A percentile compares a stretch with the other conserved stretches of the same genome.
Evolutionary conservation across 306 rosid species (phyloP).

Genomic region (Morella rubra): DNA sequence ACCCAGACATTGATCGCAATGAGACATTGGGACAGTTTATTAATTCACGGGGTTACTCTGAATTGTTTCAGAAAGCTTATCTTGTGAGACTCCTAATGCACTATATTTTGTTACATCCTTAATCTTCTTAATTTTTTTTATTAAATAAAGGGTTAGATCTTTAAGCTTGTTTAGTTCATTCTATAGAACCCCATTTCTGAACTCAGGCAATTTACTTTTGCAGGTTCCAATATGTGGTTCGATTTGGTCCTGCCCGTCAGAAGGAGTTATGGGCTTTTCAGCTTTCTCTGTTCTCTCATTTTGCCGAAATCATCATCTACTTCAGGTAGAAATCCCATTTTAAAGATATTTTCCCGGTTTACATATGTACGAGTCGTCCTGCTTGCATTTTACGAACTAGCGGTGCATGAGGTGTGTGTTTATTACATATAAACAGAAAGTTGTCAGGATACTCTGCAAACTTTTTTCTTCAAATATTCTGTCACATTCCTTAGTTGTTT

Average conservation of each 20-base stretch:
- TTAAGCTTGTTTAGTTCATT: background rate
- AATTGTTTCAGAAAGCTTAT: slow-evolving; percentile 76
- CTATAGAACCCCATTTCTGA: background rate
- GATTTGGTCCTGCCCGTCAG: slow-evolving; percentile 81
- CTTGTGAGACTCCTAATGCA: slow-evolving; percentile 47
- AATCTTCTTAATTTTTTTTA: background rate
- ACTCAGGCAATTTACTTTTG: slow-evolving; percentile 2
- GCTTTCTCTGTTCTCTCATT: slow-evolving; percentile 82
- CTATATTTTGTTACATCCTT: background rate
- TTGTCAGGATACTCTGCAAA: background rate
- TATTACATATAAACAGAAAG: background rate
- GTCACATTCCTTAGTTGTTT: slow-evolving; percentile 2
- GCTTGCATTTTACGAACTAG: background rate
- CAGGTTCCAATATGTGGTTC: slow-evolving; percentile 88
- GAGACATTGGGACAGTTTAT: slow-evolving; percentile 72
- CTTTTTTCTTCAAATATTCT: background rate
- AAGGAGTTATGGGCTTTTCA: slow-evolving; percentile 78
- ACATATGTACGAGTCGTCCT: background rate
- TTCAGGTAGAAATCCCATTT: slow-evolving; percentile 52
- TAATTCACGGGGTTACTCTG: slow-evolving; percentile 69
- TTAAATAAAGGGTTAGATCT: background rate
- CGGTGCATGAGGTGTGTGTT: too few relatives aligned
- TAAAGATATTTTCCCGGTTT: background rate
- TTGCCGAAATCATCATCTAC: slow-evolving; percentile 79
- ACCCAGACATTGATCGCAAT: slow-evolving; percentile 67